These are phyloP conservation scores for Stipa capillata DNA, from an alignment of 176 grass and related monocot genomes.

Conservation along the genomic window DNA sequence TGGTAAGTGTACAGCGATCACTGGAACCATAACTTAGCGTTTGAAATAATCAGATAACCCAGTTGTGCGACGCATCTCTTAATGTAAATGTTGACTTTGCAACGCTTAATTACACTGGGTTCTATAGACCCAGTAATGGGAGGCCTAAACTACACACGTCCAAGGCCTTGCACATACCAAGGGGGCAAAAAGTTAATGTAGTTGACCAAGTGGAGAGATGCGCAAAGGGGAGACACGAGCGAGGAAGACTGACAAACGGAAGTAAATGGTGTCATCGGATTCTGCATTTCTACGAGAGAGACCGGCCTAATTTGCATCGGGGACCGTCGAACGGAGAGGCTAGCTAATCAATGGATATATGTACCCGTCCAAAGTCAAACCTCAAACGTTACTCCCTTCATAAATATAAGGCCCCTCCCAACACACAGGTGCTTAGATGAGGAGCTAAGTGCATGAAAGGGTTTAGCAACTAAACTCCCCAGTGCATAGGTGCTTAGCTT, in stretches of 20 bases:
- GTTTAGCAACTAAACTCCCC: too few species aligned
- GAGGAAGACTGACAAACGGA: conserved; percentile 25
- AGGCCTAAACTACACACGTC: background rate
- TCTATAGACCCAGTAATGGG: background rate
- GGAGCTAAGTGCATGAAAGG: too few species aligned
- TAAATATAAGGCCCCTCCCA: too few species aligned
- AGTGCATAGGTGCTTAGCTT: too few species aligned
- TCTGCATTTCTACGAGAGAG: background rate
- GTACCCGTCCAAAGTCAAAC: background rate
- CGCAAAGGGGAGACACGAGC: conserved; percentile 30
- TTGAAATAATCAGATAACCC: background rate
- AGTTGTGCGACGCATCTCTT: background rate
- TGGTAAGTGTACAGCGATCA: too few species aligned
- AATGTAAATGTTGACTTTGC: background rate
- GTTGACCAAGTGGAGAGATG: conserved; percentile 11
- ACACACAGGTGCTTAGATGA: too few species aligned
- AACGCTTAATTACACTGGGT: background rate
- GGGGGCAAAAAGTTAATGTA: background rate
- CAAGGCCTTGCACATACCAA: background rate
- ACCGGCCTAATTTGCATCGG: conserved; percentile 2
- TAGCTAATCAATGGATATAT: conserved; percentile 1
- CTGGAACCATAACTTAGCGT: too few species aligned
- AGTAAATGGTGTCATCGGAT: conserved; percentile 26
- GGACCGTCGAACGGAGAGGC: background rate
- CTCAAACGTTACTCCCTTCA: background rate